phyloP scores from a whole-genome alignment of 495 filamentous ascomycete species.

The Hyphodiscus hymeniophilus region DNA sequence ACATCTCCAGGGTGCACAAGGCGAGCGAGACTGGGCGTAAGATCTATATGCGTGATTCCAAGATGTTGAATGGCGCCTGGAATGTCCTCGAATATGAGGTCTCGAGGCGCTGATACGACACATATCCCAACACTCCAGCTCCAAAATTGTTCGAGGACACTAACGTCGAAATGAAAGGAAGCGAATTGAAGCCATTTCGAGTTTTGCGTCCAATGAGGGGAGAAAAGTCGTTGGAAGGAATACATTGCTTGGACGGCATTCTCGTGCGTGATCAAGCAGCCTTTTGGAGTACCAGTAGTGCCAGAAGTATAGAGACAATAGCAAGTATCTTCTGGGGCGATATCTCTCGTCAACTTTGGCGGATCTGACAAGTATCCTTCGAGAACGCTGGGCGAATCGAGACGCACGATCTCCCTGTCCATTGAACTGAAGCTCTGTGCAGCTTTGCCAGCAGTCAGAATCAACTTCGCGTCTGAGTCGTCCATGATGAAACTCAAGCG shows the following conservation, averaged over 20 bases:
- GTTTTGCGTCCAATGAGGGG: constrained; percentile 53
- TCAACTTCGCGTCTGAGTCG: constrained; percentile 47
- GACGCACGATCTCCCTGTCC: constrained; percentile 27
- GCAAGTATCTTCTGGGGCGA: constrained; percentile 40
- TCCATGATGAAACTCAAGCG: constrained; percentile 56
- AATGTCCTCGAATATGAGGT: constrained; percentile 71
- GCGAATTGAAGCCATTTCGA: constrained; percentile 84
- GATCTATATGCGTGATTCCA: constrained; percentile 78
- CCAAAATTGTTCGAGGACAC: constrained; percentile 83
- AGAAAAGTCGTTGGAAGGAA: constrained; percentile 62
- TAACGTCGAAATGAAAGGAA: constrained; percentile 83
- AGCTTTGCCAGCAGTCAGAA: constrained; percentile 36
- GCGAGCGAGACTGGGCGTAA: constrained; percentile 62
- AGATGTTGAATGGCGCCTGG: constrained; percentile 58
- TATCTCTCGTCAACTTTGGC: constrained; percentile 21
- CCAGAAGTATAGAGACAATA: constrained; percentile 80
- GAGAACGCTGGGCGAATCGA: constrained; percentile 30
- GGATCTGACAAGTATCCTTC: constrained; percentile 17
- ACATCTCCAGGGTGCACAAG: constrained; percentile 57
- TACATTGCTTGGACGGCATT: constrained; percentile 70
- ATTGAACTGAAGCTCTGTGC: constrained; percentile 19
- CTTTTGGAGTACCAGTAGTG: constrained; percentile 75
- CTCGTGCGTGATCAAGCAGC: constrained; percentile 65
- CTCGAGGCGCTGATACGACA: constrained; percentile 66
- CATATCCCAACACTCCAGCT: constrained; percentile 80